phyloP scores from a whole-genome alignment of 768 basidiomycete genomes.

The Boletus subcaerulescens region DNA sequence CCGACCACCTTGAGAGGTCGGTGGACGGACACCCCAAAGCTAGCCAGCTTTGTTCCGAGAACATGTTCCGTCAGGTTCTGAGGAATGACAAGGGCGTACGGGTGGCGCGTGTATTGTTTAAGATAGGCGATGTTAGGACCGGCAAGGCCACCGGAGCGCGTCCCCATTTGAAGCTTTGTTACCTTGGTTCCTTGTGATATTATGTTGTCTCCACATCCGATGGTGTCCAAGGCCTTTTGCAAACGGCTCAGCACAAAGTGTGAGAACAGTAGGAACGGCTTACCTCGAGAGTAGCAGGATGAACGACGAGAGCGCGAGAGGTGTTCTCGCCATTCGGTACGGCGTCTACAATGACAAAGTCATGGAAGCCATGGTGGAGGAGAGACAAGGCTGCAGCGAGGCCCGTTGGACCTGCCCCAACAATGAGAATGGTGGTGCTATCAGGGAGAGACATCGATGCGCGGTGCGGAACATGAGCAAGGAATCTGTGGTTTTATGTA shows the following conservation, averaged over 20 bases:
- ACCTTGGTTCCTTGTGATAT: constrained; percentile 38
- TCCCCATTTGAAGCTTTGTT: constrained; percentile 25
- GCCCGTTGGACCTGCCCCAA: constrained; percentile 52
- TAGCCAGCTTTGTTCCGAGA: constrained; percentile 34
- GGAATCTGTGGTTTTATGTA: neutral
- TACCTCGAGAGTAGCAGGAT: constrained; percentile 57
- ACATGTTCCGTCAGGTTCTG: constrained; percentile 46
- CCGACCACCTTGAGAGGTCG: constrained; percentile 40
- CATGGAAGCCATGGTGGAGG: constrained; percentile 37
- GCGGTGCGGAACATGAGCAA: neutral
- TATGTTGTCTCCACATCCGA: constrained; percentile 41
- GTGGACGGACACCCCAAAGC: constrained; percentile 32
- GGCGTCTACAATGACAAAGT: constrained; percentile 46
- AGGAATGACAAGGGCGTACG: constrained; percentile 42
- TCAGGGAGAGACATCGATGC: constrained; percentile 30
- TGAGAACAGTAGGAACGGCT: too few species aligned
- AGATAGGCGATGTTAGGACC: constrained; percentile 36
- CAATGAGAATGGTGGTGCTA: constrained; percentile 43
- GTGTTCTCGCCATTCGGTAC: constrained; percentile 33
- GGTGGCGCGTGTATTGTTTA: constrained; percentile 41
- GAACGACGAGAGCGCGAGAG: constrained; percentile 47
- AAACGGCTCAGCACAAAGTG: neutral
- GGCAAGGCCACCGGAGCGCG: constrained; percentile 29
- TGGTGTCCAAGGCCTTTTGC: constrained; percentile 39
- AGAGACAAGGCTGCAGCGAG: constrained; percentile 49